Evolutionary conservation across 768 basidiomycete species (phyloP).

Genomic region (Pleurotus eryngii): DNA sequence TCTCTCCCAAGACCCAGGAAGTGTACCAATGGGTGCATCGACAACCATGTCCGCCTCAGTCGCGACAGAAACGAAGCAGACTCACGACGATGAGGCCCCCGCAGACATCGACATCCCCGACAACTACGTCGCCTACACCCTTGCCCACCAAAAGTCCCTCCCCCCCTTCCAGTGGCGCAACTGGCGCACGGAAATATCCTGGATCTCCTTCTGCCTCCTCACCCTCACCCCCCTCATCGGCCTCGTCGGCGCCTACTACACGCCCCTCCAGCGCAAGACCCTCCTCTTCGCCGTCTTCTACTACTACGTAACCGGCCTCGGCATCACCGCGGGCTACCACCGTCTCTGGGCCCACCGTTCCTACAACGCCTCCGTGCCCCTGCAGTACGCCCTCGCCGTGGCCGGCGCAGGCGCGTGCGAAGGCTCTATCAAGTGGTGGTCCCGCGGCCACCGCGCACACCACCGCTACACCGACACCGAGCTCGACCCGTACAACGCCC

Average conservation of each 20-base stretch:
- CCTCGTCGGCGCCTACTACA: slow-evolving; percentile 66
- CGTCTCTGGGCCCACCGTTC: slow-evolving; percentile 94
- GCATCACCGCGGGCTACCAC: slow-evolving; percentile 93
- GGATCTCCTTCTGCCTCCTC: slow-evolving; percentile 72
- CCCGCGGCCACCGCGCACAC: slow-evolving; percentile 93
- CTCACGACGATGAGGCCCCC: slow-evolving; percentile 4
- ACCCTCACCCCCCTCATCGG: slow-evolving; percentile 73
- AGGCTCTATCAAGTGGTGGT: slow-evolving; percentile 99
- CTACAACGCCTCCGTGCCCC: slow-evolving; percentile 86
- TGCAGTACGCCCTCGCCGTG: slow-evolving; percentile 82
- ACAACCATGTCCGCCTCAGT: neutral
- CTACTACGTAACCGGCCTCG: slow-evolving; percentile 58
- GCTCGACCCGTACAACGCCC: slow-evolving; percentile 92
- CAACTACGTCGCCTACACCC: slow-evolving; percentile 78
- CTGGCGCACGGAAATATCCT: slow-evolving; percentile 62
- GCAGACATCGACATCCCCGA: slow-evolving; percentile 68
- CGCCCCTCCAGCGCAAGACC: slow-evolving; percentile 70
- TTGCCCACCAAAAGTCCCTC: slow-evolving; percentile 63
- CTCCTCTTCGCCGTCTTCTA: slow-evolving; percentile 43
- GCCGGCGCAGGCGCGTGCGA: slow-evolving; percentile 90
- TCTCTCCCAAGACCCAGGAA: no score
- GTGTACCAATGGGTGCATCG: no score
- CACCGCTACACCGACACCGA: slow-evolving; percentile 97
- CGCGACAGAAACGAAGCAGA: neutral
- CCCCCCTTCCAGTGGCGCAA: slow-evolving; percentile 68